phyloP scores from a whole-genome alignment of 1,284 basidiomycete species.

The Porodaedalea pini region DNA sequence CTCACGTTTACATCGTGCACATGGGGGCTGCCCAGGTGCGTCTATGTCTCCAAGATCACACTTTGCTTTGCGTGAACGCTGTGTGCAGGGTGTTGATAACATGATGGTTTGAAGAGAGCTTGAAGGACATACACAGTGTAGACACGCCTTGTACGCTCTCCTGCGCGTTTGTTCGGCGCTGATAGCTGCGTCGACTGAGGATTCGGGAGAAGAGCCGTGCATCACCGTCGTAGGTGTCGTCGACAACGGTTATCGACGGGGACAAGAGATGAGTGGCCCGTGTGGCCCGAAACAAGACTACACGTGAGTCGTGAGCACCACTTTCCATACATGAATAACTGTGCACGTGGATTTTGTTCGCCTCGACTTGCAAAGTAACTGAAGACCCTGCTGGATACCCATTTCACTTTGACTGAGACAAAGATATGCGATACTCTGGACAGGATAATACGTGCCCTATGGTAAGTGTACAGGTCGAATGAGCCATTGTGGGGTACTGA shows the following conservation, averaged over 20 bases:
- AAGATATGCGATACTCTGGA: too few species aligned
- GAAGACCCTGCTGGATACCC: too few species aligned
- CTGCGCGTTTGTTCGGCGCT: conserved; percentile 13
- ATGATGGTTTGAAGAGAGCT: not conserved
- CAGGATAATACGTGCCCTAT: too few species aligned
- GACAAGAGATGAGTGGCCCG: too few species aligned
- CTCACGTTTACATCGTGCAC: conserved; percentile 38
- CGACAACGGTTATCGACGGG: conserved; percentile 14
- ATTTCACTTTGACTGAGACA: too few species aligned
- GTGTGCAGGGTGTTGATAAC: conserved; percentile 3
- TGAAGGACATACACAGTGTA: conserved; percentile 29
- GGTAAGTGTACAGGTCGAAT: too few species aligned
- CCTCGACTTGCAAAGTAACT: too few species aligned
- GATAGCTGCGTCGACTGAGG: conserved; percentile 10
- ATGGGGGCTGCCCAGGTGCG: conserved; percentile 38
- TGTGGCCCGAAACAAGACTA: too few species aligned
- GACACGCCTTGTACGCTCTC: conserved; percentile 23
- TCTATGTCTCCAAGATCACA: conserved; percentile 43
- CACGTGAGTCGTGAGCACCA: too few species aligned
- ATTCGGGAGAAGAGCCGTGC: conserved; percentile 17
- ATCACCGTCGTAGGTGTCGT: conserved; percentile 2
- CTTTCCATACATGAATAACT: too few species aligned
- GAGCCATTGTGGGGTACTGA: too few species aligned
- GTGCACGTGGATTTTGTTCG: too few species aligned
- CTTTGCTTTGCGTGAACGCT: conserved; percentile 21